Evolutionary conservation across 495 filamentous ascomycete species (phyloP), one percentile per base, ranked within the genome.

Genomic region (Daldinia concentrica): DNA sequence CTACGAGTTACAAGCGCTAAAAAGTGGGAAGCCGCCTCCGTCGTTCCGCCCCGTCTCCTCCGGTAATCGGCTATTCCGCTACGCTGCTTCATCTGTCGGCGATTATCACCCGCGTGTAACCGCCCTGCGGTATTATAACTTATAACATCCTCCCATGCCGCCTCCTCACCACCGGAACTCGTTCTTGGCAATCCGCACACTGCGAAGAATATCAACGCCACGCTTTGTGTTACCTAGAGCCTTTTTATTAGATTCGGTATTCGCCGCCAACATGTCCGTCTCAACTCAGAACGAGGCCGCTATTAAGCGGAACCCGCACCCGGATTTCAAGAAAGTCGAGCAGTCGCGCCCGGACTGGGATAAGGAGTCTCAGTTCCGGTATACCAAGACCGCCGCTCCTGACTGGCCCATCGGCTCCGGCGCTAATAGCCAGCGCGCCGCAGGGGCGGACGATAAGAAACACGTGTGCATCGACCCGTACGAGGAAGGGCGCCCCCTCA

Each of bases 381-480:
- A 85, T 77, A 92, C 89, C 17, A 89, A 96, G 76, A 90, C 93
- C 0, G 86, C 87, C 1, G 83, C 89, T 8, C 92, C 95, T 0
- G 74, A 83, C 26, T 98, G 95, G 95, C 88, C 88, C 54, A 79
- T 87, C 56, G 94, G 94, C n/a, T 80, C 86, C 22, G 94, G 95
- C 50, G 89, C 88, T 30, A 95, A 92, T 74, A 6, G 43, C 24
- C 67, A 73, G 48, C 37, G 58, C 51, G 72, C 80, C 30, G 83
- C 90, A 60, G 54, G 8, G n/a, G 54, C 19, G 3, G 79, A 79
- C 7, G 77, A 88, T 66, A 84, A 87, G 63, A 68, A 77, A 37
- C 93, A 96, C 76, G 79, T 95, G 51, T 83, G 90, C 69, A 95
- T 98, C 68, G 90, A 98, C 80, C 95, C 95, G 7, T 89, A 94